These are phyloP conservation scores for Pythium pectinolyticum DNA, from an alignment of 352 stramenopile species.

Conservation along the genomic window DNA sequence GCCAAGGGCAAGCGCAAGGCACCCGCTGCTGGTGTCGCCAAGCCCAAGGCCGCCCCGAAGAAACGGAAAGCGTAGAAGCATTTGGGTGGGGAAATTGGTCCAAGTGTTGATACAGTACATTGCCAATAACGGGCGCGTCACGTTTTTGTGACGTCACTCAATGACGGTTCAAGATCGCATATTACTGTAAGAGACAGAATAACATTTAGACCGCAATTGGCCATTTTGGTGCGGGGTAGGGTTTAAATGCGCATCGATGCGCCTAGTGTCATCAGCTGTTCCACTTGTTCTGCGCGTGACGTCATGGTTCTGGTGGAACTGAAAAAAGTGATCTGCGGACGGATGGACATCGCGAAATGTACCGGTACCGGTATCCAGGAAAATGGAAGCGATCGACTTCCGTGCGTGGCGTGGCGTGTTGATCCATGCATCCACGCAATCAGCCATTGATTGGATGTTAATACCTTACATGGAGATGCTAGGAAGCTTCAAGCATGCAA, in stretches of 20 bases:
- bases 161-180: slow-evolving; percentile 18
- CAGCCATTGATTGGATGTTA: too few species aligned
- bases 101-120: too few species aligned
- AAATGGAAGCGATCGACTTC: too few species aligned
- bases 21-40: slow-evolving; percentile 17
- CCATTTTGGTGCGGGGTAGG: neutral
- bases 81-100: neutral
- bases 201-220: neutral
- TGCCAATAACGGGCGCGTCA: too few species aligned
- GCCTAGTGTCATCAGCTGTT: neutral
- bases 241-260: neutral
- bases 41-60: slow-evolving; percentile 57
- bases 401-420: too few species aligned
- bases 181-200: slow-evolving; percentile 9
- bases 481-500: too few species aligned
- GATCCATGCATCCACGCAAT: too few species aligned
- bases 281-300: neutral
- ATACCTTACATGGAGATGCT: too few species aligned
- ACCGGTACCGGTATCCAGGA: too few species aligned
- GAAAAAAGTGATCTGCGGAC: too few species aligned
- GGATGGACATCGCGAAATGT: too few species aligned
- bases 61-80: slow-evolving; percentile 35
- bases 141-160: slow-evolving; percentile 10
- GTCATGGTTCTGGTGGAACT: neutral
- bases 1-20: slow-evolving; percentile 58